Evolutionary conservation across 768 basidiomycete species (phyloP), one percentile per base, ranked within the genome.

Genomic region (Auricularia heimuer): DNA sequence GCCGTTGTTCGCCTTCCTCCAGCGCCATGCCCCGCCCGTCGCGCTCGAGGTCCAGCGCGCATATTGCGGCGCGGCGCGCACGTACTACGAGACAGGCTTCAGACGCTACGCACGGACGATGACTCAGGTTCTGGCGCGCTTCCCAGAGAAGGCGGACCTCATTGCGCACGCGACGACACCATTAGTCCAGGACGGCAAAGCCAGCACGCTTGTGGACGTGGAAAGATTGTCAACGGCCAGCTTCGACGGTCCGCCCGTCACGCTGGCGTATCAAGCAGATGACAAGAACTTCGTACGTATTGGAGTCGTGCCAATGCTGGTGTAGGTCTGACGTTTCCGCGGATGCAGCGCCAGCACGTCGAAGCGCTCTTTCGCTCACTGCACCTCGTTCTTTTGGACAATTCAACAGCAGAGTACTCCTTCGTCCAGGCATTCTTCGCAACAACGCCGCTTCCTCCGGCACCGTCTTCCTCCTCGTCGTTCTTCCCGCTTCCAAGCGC

Each of bases 51-150:
- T 99, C 29, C 93, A 94, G 73, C 81, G 92, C 62, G 87, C 91
- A 2, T 99, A 99, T 73, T 77, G 89, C 35, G 83, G 83, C 39
- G 85, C 90, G 34, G 89, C 91, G 14, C 85, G 94, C 47, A 83
- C 91, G 24, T 99, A 97, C 73, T 98, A 94, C 66, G 97, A 99
- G 76, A 98, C 97, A 24, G 92, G 89, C 0, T 95, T 98, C 73
- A 80, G 97, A 67, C 79, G 97, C 54, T 99, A 98, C 73, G 82
- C 87, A 29, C 81, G 97, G 56, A 89, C 87, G 71, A 78, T 99
- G 60, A 83, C 86, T 42, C 85, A 81, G 75, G 81, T 98, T 62
- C 91, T 89, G 81, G 90, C 90, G 54, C 61, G 77, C 29, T 67
- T 58, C 37, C 61, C 77, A 1, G 94, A 97, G 75, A 90, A 83